Conservation (phyloP, 176 grass and related monocot species). For the Dactylis glomerata region DNA sequence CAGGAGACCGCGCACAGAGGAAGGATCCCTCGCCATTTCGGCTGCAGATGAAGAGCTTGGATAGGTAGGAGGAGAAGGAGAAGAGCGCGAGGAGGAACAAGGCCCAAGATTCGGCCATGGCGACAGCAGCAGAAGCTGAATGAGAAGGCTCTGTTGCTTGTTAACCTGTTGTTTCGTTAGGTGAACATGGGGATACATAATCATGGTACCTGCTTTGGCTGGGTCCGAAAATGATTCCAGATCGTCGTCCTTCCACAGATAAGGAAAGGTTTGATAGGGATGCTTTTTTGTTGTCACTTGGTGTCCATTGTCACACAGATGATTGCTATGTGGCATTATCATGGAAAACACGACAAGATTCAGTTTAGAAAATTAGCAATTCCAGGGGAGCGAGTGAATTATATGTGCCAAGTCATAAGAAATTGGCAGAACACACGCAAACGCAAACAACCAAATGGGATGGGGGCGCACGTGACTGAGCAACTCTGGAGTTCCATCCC, state of each 20-base stretch:
- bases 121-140: conserved; percentile 2
- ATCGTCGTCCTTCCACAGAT: not conserved
- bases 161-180: not conserved
- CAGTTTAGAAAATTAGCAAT: not conserved
- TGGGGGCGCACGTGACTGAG: not conserved
- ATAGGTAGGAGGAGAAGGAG: conserved; percentile 24
- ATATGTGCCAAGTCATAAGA: not conserved
- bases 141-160: not conserved
- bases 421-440: not conserved
- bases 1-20: conserved; percentile 31
- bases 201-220: not conserved
- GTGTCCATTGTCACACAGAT: not conserved
- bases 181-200: not conserved
- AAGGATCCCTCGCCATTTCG: conserved; percentile 40
- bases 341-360: not conserved
- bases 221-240: not conserved
- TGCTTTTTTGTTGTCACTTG: not conserved
- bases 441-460: not conserved
- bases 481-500: not conserved
- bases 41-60: not conserved
- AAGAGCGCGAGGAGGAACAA: conserved; percentile 36
- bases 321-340: not conserved
- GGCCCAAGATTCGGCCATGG: conserved; percentile 14
- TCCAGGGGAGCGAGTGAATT: not conserved
- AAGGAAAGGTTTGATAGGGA: not conserved